phyloP scores from a whole-genome alignment of 1,139 yeast genomes.

The Eremothecium coryli region DNA sequence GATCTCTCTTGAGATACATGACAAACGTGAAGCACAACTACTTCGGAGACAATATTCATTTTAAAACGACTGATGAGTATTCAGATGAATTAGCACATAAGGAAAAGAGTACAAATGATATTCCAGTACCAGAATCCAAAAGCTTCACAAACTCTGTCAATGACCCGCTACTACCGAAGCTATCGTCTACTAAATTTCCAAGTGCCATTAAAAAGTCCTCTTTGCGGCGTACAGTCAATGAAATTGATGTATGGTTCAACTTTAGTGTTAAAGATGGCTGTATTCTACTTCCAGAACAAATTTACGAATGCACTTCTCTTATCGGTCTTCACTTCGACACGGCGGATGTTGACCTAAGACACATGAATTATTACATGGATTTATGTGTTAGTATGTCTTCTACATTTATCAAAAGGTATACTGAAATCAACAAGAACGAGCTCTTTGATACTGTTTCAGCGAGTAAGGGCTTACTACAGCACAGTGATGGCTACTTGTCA shows the following conservation, averaged over 20 bases:
- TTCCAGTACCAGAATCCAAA: constrained; percentile 1
- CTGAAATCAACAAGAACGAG: constrained; percentile 45
- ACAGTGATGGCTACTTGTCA: constrained; percentile 38
- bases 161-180: neutral
- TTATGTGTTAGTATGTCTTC: constrained; percentile 38
- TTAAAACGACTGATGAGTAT: constrained; percentile 79
- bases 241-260: constrained; percentile 64
- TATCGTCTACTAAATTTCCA: neutral
- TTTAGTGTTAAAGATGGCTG: constrained; percentile 65
- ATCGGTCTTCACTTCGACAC: constrained; percentile 55
- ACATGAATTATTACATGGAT: constrained; percentile 91
- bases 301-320: constrained; percentile 59
- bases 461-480: constrained; percentile 5
- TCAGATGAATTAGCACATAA: constrained; percentile 26
- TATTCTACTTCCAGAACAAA: constrained; percentile 58
- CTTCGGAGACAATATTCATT: constrained; percentile 78
- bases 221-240: constrained; percentile 51
- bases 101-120: neutral
- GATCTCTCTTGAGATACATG: constrained; percentile 66
- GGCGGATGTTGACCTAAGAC: constrained; percentile 68
- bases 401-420: constrained; percentile 16
- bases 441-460: constrained; percentile 34
- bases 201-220: constrained; percentile 22
- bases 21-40: constrained; percentile 79
- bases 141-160: constrained; percentile 1